These are phyloP conservation scores for Hippophae gyantsensis DNA, from an alignment of 306 rosid genomes.

Conservation along the genomic window DNA sequence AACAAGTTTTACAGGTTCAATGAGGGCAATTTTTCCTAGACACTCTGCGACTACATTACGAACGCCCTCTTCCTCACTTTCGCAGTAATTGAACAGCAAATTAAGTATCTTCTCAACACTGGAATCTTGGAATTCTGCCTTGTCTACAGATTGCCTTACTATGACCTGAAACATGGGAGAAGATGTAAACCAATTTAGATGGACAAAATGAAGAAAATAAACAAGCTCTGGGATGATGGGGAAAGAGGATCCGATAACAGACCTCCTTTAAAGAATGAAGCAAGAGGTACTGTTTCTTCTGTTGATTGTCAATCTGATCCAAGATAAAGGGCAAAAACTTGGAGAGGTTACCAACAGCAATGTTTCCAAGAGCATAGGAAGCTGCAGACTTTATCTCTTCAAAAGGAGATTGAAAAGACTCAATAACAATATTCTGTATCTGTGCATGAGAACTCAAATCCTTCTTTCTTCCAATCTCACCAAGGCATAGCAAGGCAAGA, in stretches of 20 bases:
- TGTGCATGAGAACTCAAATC: slow-evolving; percentile 77
- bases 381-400: slow-evolving; percentile 99
- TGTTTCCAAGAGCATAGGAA: slow-evolving; percentile 96
- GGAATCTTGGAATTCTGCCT: slow-evolving; percentile 86
- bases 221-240: slow-evolving; percentile 2
- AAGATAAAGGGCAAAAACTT: slow-evolving; percentile 95
- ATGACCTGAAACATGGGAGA: slow-evolving; percentile 51
- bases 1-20: slow-evolving; percentile 91
- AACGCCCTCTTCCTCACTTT: slow-evolving; percentile 98
- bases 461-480: slow-evolving; percentile 97
- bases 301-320: slow-evolving; percentile 99
- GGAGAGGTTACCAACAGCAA: slow-evolving; percentile 94
- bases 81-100: slow-evolving; percentile 90
- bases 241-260: slow-evolving; percentile 17
- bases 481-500: slow-evolving; percentile 85
- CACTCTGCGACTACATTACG: slow-evolving; percentile 99
- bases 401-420: slow-evolving; percentile 96
- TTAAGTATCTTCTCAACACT: slow-evolving; percentile 96
- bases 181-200: slow-evolving; percentile 13
- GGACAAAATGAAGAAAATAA: not conserved
- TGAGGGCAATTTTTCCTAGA: slow-evolving; percentile 91
- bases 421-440: slow-evolving; percentile 91
- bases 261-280: slow-evolving; percentile 99
- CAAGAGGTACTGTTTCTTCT: slow-evolving; percentile 93
- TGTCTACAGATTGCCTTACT: slow-evolving; percentile 94